Base-by-base conservation (phyloP, 108 stramenopile genomes). In the Nitzschia inconspicua region DNA sequence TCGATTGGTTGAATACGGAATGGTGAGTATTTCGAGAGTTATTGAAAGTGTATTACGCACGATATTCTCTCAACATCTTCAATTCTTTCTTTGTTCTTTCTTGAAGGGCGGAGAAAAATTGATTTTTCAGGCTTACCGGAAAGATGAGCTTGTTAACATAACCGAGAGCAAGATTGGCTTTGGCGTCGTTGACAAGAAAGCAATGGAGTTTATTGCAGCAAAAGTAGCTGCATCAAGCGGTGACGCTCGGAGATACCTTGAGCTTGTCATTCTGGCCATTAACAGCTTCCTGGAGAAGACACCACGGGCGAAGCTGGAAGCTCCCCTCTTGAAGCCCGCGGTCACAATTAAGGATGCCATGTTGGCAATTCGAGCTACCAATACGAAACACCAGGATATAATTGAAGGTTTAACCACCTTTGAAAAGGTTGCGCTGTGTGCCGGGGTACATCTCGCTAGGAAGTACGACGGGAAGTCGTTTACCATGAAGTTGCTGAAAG, bases 171-270 rank as follows among this genome's bases (percentile, higher is more conserved):
- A 80, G n/a, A 65, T 88, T 39, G 90, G 86, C 7, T 57, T 44
- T 16, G 59, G 56, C 1, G 66, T 88, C 30, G 73, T 91, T 3
- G 73, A 83, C 47, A 34, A 51, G 2, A 78, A 80, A 42, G 86
- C 83, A 1, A 55, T 86, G 29, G 44, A 77, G 31, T 72, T 84
- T 31, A 54, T 84, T 11, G 54, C 86, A 1, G 68, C 66, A 28
- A 82, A 73, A 47, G 76, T 86, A 11, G 74, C 80, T 28, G 54
- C 66, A 1, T 56, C 62, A 5, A 75, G 68, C 48, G 90, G 86
- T 0, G 90, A 91, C 67, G 86, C 84, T 23, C 75, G 90, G 8
- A 44, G 56, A 43, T 76, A 74, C 18, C 41, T 91, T 25, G 84
- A 79, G 25, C 43, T 82, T 23, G 68, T 78, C 16, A 60, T 63